Evolutionary conservation across 2,329 filamentous ascomycete species (phyloP), one percentile per base, ranked within the genome.

Genomic region (Akanthomyces uredinophilus): DNA sequence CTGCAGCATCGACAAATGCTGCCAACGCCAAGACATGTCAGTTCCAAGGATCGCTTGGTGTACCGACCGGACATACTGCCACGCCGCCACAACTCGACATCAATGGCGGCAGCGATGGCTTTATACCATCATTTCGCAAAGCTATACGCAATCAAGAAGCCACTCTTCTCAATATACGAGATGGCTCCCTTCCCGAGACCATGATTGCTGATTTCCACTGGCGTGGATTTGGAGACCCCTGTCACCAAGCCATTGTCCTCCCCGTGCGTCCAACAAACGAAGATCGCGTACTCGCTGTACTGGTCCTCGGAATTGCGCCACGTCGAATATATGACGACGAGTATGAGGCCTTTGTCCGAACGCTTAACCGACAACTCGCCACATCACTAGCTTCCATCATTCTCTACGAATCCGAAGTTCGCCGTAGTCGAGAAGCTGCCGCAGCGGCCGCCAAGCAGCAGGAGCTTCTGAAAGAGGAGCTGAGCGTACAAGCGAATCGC

Each of bases 301-400:
- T 92, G 4, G 79, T 91, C 16, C 77, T 92, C 47, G 88, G 87
- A 1, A 78, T 91, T 11, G 91, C 92, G 67, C 87, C 89, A 6
- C 78, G 88, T 49, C 78, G 87, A 47, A 88, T 88, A 0, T 91
- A 89, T 65, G 89, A 92, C 68, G 86, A 88, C 63, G 87, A 90
- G 65, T 92, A 91, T 68, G 80, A 79, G 55, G 73, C 85, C 0
- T 88, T 88, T 64, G 75, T 87, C 2, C 79, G 67, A 24, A 67
- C 75, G 56, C 65, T 78, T 0, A 76, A 74, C 52, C 69, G 74
- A 14, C 87, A 75, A 68, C 73, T 88, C 2, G 84, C 82, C 0
- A 87, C 85, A 0, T 87, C 85, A 0, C 72, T 88, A 24, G 86
- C 86, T 2, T 87, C 85, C 0, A 83, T 87, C 0, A 85, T 88